These are phyloP conservation scores for Penicillium sp. DNA, from an alignment of 2,329 filamentous ascomycete species.

Conservation along the genomic window DNA sequence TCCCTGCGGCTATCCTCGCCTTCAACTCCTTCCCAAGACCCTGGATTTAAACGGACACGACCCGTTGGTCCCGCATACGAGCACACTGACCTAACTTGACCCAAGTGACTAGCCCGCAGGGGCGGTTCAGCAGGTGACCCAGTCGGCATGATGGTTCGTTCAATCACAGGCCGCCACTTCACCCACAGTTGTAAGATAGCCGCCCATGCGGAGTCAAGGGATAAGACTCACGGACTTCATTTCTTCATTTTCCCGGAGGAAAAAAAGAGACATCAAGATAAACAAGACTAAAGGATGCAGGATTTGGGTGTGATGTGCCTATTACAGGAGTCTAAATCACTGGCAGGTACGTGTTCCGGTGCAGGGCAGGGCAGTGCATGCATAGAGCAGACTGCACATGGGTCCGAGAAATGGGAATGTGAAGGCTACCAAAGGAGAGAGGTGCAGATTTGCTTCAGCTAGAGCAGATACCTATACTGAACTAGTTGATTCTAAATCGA, in stretches of 20 bases:
- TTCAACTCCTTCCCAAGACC: not conserved
- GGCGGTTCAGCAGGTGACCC: not conserved
- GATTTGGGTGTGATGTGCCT: not conserved
- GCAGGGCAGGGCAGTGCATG: not conserved
- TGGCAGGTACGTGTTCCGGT: not conserved
- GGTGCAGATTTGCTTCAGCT: not conserved
- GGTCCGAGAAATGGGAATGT: not conserved
- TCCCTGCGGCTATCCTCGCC: slow-evolving; percentile 2
- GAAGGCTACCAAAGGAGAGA: not conserved
- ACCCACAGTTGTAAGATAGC: not conserved
- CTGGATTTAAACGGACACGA: not conserved
- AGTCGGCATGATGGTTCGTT: not conserved
- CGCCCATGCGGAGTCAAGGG: not conserved
- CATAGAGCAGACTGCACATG: not conserved
- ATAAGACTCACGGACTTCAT: not conserved
- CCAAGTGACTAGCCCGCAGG: not conserved
- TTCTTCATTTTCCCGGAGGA: not conserved
- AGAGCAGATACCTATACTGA: too few relatives aligned
- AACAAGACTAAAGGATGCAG: not conserved
- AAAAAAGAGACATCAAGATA: not conserved
- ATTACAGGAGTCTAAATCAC: too few relatives aligned
- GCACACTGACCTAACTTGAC: not conserved
- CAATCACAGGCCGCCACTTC: not conserved
- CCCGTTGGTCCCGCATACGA: not conserved
- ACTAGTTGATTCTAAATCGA: too few relatives aligned